Base-by-base conservation (phyloP, 441 rosid genomes). In the Pelargonium myrrhifolium region DNA sequence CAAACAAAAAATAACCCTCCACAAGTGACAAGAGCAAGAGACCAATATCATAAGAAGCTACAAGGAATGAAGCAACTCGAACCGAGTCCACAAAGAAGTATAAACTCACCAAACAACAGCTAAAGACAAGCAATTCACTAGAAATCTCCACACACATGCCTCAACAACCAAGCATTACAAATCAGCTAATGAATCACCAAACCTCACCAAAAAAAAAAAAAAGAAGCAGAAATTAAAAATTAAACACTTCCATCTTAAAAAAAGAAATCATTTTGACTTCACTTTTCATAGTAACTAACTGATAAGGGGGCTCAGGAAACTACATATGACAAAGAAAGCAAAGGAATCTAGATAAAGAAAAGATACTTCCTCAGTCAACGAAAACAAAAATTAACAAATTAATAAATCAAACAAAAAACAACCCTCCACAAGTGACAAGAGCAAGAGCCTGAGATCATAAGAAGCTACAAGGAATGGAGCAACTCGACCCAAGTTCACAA, bases 61-160 rank as follows among this genome's bases (percentile, higher is more conserved):
- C 62, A 56, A 56, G 28, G n/a, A 47, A 1, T 47, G 12, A 63
- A 63, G 47, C 66, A 28, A 63, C 35, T 63, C 14, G 22, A 63
- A 24, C n/a, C 21, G 14, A 31, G 35, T 35, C 37, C 12, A 63
- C 15, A n/a, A 49, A 49, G 15, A 12, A 12, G 18, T n/a, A 49
- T 49, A 49, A 31, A 1, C 21, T 3, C 24, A 18, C 28, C 28
- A 56, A 22, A 14, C 62, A 18, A 56, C 28, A 56, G 62, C 26
- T 20, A 20, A 56, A 56, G 62, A 7, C 62, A 20, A 56, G 9
- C 28, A 56, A 56, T 56, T 56, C 17, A 56, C 22, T 56, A 6
- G 22, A 18, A 9, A 56, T 56, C 28, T 3, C 9, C 12, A 17
- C 14, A 45, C 15, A 45, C 11, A 9, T 9, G 12, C 53, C 53